These are phyloP conservation scores for Aspergillus neotritici DNA, from an alignment of 2,329 filamentous ascomycete genomes.

Conservation along the genomic window DNA sequence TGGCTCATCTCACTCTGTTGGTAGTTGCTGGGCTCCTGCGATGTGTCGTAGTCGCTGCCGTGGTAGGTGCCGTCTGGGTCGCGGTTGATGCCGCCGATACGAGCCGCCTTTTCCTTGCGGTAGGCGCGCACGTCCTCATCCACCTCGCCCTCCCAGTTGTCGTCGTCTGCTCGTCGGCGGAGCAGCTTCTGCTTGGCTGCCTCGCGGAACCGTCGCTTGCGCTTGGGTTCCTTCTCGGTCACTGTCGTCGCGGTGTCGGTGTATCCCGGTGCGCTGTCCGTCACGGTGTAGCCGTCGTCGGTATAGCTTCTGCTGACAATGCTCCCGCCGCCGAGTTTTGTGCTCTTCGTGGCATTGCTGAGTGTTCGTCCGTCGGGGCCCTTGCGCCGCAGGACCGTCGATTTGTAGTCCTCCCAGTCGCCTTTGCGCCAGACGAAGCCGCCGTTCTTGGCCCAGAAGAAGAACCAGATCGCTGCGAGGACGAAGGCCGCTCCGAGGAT, in stretches of 20 bases:
- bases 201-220: constrained; percentile 34
- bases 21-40: constrained; percentile 53
- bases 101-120: constrained; percentile 76
- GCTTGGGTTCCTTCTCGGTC: constrained; percentile 28
- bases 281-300: constrained; percentile 55
- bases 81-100: constrained; percentile 84
- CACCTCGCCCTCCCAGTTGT: constrained; percentile 56
- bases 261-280: constrained; percentile 32
- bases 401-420: constrained; percentile 99
- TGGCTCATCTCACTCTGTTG: constrained; percentile 45
- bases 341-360: constrained; percentile 74
- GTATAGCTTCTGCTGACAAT: constrained; percentile 59
- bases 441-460: constrained; percentile 96
- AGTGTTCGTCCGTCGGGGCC: constrained; percentile 85
- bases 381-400: constrained; percentile 80
- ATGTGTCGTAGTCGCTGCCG: constrained; percentile 64
- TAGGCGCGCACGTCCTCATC: constrained; percentile 72
- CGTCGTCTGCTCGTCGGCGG: constrained; percentile 35
- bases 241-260: constrained; percentile 42
- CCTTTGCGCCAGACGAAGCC: constrained; percentile 79
- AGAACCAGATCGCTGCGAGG: constrained; percentile 82
- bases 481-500: constrained; percentile 74
- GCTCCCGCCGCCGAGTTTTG: constrained; percentile 80
- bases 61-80: constrained; percentile 77
- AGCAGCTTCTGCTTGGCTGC: constrained; percentile 34